Conservation (phyloP, 176 grass and related monocot species). For the Hordeum marinum region DNA sequence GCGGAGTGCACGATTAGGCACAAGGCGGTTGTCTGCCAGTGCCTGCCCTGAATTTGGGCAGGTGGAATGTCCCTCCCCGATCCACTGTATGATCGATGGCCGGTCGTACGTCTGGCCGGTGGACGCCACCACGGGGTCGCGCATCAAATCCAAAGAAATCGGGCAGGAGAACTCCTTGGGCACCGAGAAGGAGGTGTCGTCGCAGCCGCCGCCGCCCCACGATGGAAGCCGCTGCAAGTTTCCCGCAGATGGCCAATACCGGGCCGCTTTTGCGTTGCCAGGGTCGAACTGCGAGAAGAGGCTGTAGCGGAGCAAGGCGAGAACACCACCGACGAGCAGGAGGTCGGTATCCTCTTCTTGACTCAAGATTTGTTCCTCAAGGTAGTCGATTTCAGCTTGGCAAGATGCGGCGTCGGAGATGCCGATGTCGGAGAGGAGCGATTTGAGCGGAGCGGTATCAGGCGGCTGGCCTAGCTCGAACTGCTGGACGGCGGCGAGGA, state of each 20-base stretch:
- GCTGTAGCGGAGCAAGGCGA: constrained; percentile 71
- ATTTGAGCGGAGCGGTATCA: constrained; percentile 31
- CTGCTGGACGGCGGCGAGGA: constrained; percentile 41
- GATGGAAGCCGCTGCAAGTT: constrained; percentile 48
- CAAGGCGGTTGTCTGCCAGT: constrained; percentile 50
- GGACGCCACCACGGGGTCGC: constrained; percentile 71
- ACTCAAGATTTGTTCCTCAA: constrained; percentile 80
- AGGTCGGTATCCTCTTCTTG: constrained; percentile 79
- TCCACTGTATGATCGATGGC: constrained; percentile 87
- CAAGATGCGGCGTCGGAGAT: constrained; percentile 47
- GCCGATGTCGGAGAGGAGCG: constrained; percentile 46
- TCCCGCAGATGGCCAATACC: constrained; percentile 20
- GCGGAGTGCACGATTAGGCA: constrained; percentile 56
- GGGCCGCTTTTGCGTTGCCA: constrained; percentile 17
- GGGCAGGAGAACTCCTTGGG: constrained; percentile 97
- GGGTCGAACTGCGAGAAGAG: constrained; percentile 71
- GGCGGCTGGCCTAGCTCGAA: constrained; percentile 50
- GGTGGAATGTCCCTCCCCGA: constrained; percentile 84
- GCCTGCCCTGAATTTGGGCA: constrained; percentile 81
- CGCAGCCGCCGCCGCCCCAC: constrained; percentile 40
- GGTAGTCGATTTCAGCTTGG: constrained; percentile 69
- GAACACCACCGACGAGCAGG: constrained; percentile 49
- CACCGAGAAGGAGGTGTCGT: constrained; percentile 64
- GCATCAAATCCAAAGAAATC: constrained; percentile 89
- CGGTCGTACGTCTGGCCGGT: constrained; percentile 95